These are phyloP conservation scores for Cryptosporidium muris DNA, from an alignment of 169 alveolate genomes.

Conservation along the genomic window DNA sequence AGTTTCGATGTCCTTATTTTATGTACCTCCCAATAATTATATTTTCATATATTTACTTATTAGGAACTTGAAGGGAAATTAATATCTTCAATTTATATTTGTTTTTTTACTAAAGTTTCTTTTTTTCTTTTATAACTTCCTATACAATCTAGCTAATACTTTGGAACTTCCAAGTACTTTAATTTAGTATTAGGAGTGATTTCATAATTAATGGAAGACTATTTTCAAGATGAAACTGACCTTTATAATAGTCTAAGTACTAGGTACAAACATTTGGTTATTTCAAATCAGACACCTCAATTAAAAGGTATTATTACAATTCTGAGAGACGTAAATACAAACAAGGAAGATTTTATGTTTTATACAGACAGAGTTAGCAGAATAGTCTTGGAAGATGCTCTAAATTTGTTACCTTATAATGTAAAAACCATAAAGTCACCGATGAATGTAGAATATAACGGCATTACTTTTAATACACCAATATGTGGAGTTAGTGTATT, in stretches of 20 bases:
- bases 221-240: not conserved
- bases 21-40: no score
- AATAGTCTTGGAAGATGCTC: slow-evolving; percentile 62
- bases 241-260: slow-evolving; percentile 35
- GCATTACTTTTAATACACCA: slow-evolving; percentile 63
- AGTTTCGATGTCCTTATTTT: no score
- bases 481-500: slow-evolving; percentile 65
- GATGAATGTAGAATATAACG: slow-evolving; percentile 10
- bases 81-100: not conserved
- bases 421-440: slow-evolving; percentile 50
- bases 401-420: slow-evolving; percentile 57
- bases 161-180: no score
- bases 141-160: no score
- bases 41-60: no score
- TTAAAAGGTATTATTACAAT: slow-evolving; percentile 67
- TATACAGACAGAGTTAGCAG: slow-evolving; percentile 63
- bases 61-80: not conserved
- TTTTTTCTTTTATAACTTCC: no score
- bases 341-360: slow-evolving; percentile 53
- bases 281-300: slow-evolving; percentile 64
- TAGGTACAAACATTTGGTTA: slow-evolving; percentile 6
- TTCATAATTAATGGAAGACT: no score
- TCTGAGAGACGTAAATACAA: slow-evolving; percentile 55
- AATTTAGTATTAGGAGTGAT: no score
- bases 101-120: not conserved